Conservation (phyloP, 768 basidiomycete genomes). For the Rossbeevera mucosa region DNA sequence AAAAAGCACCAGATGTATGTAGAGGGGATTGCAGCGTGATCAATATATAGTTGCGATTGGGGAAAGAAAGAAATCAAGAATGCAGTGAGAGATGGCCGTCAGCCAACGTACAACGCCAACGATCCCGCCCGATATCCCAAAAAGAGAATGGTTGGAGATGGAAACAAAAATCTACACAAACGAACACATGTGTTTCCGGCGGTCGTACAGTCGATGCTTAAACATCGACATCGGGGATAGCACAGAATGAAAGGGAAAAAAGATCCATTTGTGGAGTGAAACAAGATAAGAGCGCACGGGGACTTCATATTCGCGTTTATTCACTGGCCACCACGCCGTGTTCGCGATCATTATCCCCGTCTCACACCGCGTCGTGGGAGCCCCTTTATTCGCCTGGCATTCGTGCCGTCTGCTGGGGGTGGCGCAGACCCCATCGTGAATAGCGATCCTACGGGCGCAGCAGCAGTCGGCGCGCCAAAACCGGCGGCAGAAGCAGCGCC, state of each 20-base stretch:
- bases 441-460: constrained; percentile 32
- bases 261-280: constrained; percentile 12
- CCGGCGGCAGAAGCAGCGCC: constrained; percentile 33
- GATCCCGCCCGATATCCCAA: constrained; percentile 14
- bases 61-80: constrained; percentile 11
- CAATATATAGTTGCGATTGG: not conserved
- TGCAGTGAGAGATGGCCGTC: constrained; percentile 23
- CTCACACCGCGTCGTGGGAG: constrained; percentile 43
- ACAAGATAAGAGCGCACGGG: constrained; percentile 3
- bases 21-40: constrained; percentile 13
- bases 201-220: constrained; percentile 20
- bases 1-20: constrained; percentile 14
- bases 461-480: constrained; percentile 39
- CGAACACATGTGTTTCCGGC: constrained; percentile 7
- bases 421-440: constrained; percentile 63
- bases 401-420: constrained; percentile 33
- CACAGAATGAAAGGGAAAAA: constrained; percentile 11
- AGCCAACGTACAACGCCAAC: constrained; percentile 23
- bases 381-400: constrained; percentile 48
- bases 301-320: constrained; percentile 5
- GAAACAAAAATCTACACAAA: constrained; percentile 5
- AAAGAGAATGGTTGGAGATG: constrained; percentile 11
- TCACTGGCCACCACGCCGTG: constrained; percentile 11
- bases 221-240: constrained; percentile 22
- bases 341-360: constrained; percentile 16